A percentile compares a stretch with the other conserved stretches of the same genome.
Evolutionary conservation across 306 rosid genomes (phyloP).

Genomic region (Vigna trinervia): DNA sequence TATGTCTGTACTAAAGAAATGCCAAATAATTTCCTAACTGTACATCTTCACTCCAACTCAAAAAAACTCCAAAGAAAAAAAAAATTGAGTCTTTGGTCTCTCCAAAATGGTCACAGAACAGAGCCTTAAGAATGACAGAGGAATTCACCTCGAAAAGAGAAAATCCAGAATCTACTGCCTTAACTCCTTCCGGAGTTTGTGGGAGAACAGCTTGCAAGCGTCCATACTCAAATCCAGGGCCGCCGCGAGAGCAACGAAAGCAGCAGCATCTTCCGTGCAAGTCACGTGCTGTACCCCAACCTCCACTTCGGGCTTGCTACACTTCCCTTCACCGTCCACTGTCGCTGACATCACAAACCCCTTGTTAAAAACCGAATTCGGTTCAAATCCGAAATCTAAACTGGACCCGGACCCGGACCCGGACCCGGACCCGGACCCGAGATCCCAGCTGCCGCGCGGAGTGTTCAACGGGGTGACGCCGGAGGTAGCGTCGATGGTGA

Average conservation of each 20-base stretch:
- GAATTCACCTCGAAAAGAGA: conserved; percentile 35
- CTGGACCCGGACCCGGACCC: conserved; percentile 33
- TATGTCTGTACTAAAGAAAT: background rate
- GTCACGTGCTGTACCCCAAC: conserved; percentile 58
- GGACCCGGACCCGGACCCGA: conserved; percentile 48
- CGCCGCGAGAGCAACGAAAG: conserved; percentile 59
- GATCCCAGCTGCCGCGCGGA: conserved; percentile 52
- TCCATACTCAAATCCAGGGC: conserved; percentile 63
- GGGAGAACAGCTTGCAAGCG: conserved; percentile 56
- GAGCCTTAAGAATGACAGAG: conserved; percentile 39
- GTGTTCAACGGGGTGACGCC: conserved; percentile 50
- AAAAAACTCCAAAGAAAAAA: background rate
- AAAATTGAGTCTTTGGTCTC: too few species aligned
- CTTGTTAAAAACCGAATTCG: conserved; percentile 34
- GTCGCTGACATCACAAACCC: conserved; percentile 63
- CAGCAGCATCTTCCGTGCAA: conserved; percentile 61
- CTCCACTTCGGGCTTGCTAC: conserved; percentile 56
- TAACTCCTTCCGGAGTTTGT: conserved; percentile 57
- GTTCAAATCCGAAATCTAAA: conserved; percentile 43
- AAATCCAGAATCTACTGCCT: conserved; percentile 42
- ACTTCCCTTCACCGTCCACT: conserved; percentile 46
- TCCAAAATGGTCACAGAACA: background rate
- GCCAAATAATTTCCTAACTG: conserved; percentile 41
- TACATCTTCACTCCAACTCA: conserved; percentile 32
- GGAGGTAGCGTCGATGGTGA: conserved; percentile 50